These are phyloP conservation scores for Fusarium annulatum DNA, from an alignment of 2,329 filamentous ascomycete genomes.

Conservation along the genomic window DNA sequence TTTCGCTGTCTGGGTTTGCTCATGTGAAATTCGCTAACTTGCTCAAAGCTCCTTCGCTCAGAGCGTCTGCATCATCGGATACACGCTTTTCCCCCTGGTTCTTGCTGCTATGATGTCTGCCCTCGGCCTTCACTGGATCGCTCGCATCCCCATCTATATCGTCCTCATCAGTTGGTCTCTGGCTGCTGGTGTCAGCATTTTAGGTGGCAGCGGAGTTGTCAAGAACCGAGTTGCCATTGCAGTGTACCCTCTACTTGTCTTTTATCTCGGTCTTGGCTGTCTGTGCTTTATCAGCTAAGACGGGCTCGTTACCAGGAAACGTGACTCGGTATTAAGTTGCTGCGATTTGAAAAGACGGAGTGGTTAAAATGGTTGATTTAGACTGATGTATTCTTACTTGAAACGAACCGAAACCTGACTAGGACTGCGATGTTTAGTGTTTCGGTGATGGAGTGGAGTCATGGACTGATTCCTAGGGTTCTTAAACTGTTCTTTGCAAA, in stretches of 20 bases:
- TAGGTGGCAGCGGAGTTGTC: constrained; percentile 94
- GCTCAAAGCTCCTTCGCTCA: constrained; percentile 89
- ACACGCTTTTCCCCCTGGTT: constrained; percentile 96
- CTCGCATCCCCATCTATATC: constrained; percentile 89
- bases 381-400: constrained; percentile 35
- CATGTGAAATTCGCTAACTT: constrained; percentile 34
- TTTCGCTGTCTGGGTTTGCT: constrained; percentile 38
- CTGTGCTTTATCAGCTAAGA: constrained; percentile 94
- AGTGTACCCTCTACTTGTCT: constrained; percentile 94
- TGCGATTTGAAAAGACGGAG: background rate
- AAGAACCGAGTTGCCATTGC: constrained; percentile 94
- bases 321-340: background rate
- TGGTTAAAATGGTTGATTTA: constrained; percentile 20
- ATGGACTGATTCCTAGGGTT: background rate
- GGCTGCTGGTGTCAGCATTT: constrained; percentile 93
- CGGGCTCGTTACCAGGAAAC: background rate
- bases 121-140: constrained; percentile 79
- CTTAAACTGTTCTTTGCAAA: constrained; percentile 5
- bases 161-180: constrained; percentile 92
- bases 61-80: constrained; percentile 97
- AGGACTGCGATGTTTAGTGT: constrained; percentile 24
- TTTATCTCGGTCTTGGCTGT: constrained; percentile 92
- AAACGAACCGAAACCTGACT: constrained; percentile 8
- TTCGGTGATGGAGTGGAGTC: constrained; percentile 12
- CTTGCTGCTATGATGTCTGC: constrained; percentile 92